These are phyloP conservation scores for Herpetomonas samuelpessoai DNA, from an alignment of 208 protist genomes.

Conservation along the genomic window DNA sequence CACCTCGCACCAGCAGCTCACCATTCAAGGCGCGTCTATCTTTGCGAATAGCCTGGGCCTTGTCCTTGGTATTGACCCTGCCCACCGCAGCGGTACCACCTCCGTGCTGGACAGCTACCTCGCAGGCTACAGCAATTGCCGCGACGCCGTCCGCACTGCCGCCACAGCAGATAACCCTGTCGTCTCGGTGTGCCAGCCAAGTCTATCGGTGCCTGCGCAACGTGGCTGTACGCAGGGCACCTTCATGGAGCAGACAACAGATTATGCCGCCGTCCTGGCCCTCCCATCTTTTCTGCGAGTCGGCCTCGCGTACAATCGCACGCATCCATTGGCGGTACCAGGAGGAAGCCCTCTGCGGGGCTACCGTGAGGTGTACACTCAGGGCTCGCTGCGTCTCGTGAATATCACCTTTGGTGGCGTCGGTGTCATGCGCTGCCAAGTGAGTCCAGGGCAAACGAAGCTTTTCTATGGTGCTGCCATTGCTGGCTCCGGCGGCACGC, in stretches of 20 bases:
- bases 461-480: slow-evolving; percentile 18
- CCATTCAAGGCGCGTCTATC: slow-evolving; percentile 16
- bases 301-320: slow-evolving; percentile 26
- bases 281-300: slow-evolving; percentile 23
- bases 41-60: slow-evolving; percentile 36
- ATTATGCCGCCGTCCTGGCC: slow-evolving; percentile 27
- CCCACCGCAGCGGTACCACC: slow-evolving; percentile 11
- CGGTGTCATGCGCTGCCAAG: slow-evolving; percentile 6
- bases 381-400: slow-evolving; percentile 11
- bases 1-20: slow-evolving; percentile 22
- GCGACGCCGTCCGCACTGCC: slow-evolving; percentile 2
- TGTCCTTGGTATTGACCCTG: slow-evolving; percentile 20
- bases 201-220: not conserved
- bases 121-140: slow-evolving; percentile 19
- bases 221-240: slow-evolving; percentile 15
- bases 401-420: slow-evolving; percentile 20
- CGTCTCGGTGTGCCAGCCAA: slow-evolving; percentile 18
- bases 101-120: slow-evolving; percentile 17
- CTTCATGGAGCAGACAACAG: slow-evolving; percentile 21
- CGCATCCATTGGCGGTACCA: slow-evolving; percentile 8
- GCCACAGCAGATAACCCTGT: not conserved
- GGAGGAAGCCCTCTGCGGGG: not conserved
- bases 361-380: slow-evolving; percentile 7
- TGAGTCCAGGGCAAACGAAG: not conserved
- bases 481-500: slow-evolving; percentile 17